Conservation (phyloP, 371 early-diverging fungal species). For the Rhizopus arrhizus region DNA sequence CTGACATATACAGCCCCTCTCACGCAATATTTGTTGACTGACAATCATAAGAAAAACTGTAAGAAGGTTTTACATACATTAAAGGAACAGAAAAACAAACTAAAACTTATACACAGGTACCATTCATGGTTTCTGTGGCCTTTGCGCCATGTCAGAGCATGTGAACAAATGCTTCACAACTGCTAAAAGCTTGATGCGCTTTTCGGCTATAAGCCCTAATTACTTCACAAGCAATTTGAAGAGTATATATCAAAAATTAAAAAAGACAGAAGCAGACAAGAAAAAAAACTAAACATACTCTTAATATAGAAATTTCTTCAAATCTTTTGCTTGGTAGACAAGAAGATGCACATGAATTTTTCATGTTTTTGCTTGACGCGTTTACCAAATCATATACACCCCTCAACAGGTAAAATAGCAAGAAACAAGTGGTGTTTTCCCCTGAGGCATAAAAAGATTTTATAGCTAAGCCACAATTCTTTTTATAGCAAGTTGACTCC, state of each 20-base stretch:
- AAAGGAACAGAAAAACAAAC: neutral
- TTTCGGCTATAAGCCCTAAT: constrained; percentile 66
- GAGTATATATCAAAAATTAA: constrained; percentile 39
- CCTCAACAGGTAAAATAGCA: constrained; percentile 29
- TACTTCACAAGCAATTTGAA: constrained; percentile 69
- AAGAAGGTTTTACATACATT: constrained; percentile 21
- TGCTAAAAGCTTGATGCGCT: constrained; percentile 39
- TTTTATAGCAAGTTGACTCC: constrained; percentile 62
- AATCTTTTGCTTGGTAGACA: constrained; percentile 81
- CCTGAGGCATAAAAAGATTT: neutral
- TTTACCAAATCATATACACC: constrained; percentile 33
- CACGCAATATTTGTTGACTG: constrained; percentile 70
- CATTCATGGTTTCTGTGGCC: constrained; percentile 58
- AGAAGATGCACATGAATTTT: constrained; percentile 92
- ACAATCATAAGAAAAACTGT: constrained; percentile 58
- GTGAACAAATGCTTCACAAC: constrained; percentile 49
- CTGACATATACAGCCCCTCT: constrained; percentile 86
- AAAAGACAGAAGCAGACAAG: too few relatives aligned
- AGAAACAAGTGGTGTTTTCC: neutral
- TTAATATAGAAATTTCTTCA: constrained; percentile 64
- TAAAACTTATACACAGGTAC: constrained; percentile 38
- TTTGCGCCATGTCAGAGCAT: constrained; percentile 65
- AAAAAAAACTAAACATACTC: neutral
- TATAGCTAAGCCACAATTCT: constrained; percentile 10
- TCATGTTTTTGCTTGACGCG: constrained; percentile 73